Evolutionary conservation across 352 stramenopile genomes (phyloP).

Genomic region (Phytophthora tentaculata): DNA sequence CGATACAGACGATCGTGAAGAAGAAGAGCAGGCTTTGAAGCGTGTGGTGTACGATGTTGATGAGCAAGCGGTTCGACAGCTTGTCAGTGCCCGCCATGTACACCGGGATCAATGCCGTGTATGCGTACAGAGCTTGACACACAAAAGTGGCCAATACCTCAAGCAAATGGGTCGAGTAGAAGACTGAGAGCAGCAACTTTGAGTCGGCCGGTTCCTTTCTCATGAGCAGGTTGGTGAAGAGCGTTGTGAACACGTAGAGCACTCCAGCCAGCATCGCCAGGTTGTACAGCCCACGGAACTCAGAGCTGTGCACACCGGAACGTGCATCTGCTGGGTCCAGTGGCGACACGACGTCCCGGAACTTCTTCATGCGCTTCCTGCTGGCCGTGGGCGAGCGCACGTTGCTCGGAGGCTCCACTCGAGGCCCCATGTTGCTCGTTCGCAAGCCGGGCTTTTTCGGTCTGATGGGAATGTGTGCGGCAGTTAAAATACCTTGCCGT

Average conservation of each 20-base stretch:
- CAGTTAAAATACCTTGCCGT: conserved; percentile 9
- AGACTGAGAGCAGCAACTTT: conserved; percentile 67
- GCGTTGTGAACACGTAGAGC: conserved; percentile 70
- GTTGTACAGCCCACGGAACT: conserved; percentile 84
- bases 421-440: conserved; percentile 21
- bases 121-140: conserved; percentile 71
- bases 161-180: conserved; percentile 74
- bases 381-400: conserved; percentile 28
- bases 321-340: conserved; percentile 71
- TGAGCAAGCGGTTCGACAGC: conserved; percentile 47
- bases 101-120: conserved; percentile 76
- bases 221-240: conserved; percentile 59
- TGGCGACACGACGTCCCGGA: conserved; percentile 63
- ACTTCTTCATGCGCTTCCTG: conserved; percentile 61
- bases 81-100: conserved; percentile 57
- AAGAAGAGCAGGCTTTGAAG: conserved; percentile 79
- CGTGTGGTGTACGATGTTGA: conserved; percentile 78
- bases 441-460: conserved; percentile 16
- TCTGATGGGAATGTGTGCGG: conserved; percentile 30
- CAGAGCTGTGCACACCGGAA: conserved; percentile 74
- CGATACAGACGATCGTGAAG: conserved; percentile 68
- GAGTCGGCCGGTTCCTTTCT: conserved; percentile 59
- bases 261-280: conserved; percentile 65
- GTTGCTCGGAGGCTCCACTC: conserved; percentile 15
- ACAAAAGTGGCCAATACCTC: conserved; percentile 75